phyloP scores from a whole-genome alignment of 805 yeast genomes.

The Cyberlindnera petersonii region DNA sequence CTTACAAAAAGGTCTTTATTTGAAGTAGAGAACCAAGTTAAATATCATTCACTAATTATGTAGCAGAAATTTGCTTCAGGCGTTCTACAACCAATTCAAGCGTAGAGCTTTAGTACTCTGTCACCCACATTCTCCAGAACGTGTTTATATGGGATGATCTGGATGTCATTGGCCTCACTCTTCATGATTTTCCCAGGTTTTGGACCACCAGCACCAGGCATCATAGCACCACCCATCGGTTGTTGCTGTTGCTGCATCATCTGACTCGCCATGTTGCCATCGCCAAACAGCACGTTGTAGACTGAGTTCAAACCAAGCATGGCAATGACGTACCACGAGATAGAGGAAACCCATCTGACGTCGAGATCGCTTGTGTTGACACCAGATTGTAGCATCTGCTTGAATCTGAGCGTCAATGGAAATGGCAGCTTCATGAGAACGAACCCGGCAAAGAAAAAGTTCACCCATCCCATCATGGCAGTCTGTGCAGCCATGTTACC shows the following conservation, averaged over 20 bases:
- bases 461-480: conserved; percentile 93
- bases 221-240: conserved; percentile 23
- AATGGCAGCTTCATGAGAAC: conserved; percentile 86
- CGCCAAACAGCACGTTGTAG: conserved; percentile 63
- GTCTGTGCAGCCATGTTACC: conserved; percentile 90
- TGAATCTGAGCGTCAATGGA: conserved; percentile 84
- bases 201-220: conserved; percentile 51
- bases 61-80: too few species aligned
- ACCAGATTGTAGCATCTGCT: conserved; percentile 88
- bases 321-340: conserved; percentile 94
- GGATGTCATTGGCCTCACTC: conserved; percentile 70
- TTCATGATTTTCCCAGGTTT: conserved; percentile 55
- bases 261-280: conserved; percentile 37
- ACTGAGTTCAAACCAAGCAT: conserved; percentile 80
- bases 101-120: conserved; percentile 38
- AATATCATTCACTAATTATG: too few species aligned
- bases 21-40: too few species aligned
- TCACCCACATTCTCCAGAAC: conserved; percentile 59
- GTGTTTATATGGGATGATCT: conserved; percentile 53
- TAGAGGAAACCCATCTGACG: conserved; percentile 87
- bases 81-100: conserved; percentile 1
- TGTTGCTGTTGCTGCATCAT: conserved; percentile 24
- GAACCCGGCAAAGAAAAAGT: conserved; percentile 88
- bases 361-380: conserved; percentile 80
- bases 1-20: too few species aligned